Base-by-base conservation (phyloP, 192 early-diverging fungal species). In the Martensiomyces pterosporus region DNA sequence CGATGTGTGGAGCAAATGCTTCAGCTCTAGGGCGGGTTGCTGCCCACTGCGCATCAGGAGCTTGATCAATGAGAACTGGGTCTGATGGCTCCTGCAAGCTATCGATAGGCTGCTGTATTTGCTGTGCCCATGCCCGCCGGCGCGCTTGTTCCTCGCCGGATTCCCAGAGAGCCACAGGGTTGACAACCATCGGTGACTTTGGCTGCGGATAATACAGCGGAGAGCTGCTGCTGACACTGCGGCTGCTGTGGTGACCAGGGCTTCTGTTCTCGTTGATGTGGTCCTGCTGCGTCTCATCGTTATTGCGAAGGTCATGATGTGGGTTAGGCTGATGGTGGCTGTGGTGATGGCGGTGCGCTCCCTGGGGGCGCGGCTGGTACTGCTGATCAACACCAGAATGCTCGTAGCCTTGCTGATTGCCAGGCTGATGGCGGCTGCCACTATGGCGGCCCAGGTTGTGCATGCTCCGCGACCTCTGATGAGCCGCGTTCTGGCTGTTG, bases 101-200 rank as follows among this genome's bases (percentile, higher is more conserved):
- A 5, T 35, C 41, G 1, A 26, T 34, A 1, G 52, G 47, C 7
- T 22, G 46, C 16, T 36, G 32, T 2, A 66, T 44, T 4, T 55
- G 70, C 47, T 74, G 57, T 0, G 63, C 70, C 70, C 70, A 74
- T 9, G 63, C 70, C 24, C 70, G 24, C 16, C 72, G 64, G 9
- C 49, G 60, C 5, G 53, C 57, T 47, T 75, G 72, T 33, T 75
- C 64, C 47, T 68, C 57, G 27, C 43, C 49, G 7, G 72, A 75
- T 33, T 75, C 72, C 72, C 72, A 75, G 12, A 75, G 50, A 15
- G 72, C 72, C 8, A 68, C 72, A n/a, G 72, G 72, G 37, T 75
- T 75, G 47, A 75, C 72, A 16, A 67, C 35, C 25, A 66, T 53
- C 14, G 70, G 70, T 29, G 70, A 66, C 35, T 59, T 66, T 40